phyloP scores from a whole-genome alignment of 192 early-diverging fungal genomes.

The Podila clonocystis region DNA sequence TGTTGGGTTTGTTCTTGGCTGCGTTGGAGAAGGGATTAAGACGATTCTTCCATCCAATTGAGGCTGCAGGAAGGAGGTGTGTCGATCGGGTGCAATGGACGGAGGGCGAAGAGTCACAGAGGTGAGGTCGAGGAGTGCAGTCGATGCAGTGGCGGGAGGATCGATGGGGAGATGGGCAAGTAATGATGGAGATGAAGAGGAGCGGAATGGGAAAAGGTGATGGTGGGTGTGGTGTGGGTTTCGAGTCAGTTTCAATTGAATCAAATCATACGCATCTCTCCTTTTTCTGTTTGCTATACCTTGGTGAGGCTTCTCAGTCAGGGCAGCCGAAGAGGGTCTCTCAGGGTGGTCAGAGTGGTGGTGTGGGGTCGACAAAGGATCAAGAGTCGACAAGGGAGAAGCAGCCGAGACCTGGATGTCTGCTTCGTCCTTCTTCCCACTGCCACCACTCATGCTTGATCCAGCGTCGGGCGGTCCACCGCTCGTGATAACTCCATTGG shows the following conservation, averaged over 20 bases:
- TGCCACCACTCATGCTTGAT: slow-evolving; percentile 1
- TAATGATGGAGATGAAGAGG: neutral
- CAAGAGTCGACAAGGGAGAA: slow-evolving; percentile 1
- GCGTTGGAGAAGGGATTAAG: neutral
- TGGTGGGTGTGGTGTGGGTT: neutral
- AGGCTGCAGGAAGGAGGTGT: neutral
- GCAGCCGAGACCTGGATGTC: slow-evolving; percentile 30
- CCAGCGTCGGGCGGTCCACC: slow-evolving; percentile 7
- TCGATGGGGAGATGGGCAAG: neutral
- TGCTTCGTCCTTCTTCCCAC: neutral
- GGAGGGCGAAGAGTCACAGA: no score
- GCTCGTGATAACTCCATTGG: slow-evolving; percentile 40
- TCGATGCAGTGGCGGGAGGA: neutral
- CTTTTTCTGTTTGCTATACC: neutral
- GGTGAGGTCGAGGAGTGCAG: neutral
- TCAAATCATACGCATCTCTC: neutral
- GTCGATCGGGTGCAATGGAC: no score
- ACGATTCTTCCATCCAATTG: neutral
- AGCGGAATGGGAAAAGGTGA: slow-evolving; percentile 2
- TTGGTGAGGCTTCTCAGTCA: neutral
- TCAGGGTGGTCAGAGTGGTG: neutral
- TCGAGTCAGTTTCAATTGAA: neutral
- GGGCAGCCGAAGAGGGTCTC: slow-evolving; percentile 4
- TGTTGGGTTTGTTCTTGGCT: neutral
- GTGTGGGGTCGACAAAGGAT: neutral